Conservation (phyloP, 1,284 basidiomycete genomes). For the Tylopilus orsonianus region DNA sequence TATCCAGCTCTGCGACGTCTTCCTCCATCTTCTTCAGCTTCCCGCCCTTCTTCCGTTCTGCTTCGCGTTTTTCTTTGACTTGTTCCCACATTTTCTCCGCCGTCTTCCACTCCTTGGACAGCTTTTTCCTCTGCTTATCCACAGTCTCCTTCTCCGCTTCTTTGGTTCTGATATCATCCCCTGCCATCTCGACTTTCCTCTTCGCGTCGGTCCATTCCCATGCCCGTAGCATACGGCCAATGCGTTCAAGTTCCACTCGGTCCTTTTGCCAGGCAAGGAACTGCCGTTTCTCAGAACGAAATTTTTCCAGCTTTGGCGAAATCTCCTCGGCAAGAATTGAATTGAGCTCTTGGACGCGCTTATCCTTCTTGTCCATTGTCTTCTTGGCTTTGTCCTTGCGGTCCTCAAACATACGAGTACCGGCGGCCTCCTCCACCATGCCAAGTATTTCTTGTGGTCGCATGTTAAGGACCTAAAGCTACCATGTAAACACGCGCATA, state of each 20-base stretch:
- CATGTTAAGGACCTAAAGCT: constrained; percentile 86
- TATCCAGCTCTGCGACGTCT: constrained; percentile 76
- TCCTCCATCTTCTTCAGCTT: constrained; percentile 77
- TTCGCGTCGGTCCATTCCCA: constrained; percentile 81
- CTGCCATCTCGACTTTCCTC: constrained; percentile 46
- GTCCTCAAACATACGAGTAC: constrained; percentile 99
- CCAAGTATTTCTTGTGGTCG: constrained; percentile 96
- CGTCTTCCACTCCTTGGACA: constrained; percentile 45
- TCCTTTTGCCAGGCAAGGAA: constrained; percentile 93
- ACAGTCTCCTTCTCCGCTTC: constrained; percentile 44
- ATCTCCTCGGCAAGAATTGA: constrained; percentile 87
- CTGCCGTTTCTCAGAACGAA: constrained; percentile 87
- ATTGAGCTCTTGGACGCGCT: constrained; percentile 90
- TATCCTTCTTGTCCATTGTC: constrained; percentile 98
- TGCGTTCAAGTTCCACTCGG: constrained; percentile 85
- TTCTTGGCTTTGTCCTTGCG: constrained; percentile 96
- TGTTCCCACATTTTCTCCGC: constrained; percentile 59
- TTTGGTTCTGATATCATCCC: constrained; percentile 54
- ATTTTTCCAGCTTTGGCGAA: constrained; percentile 89
- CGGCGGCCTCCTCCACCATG: constrained; percentile 99
- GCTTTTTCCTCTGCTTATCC: constrained; percentile 53
- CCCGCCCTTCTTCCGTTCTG: constrained; percentile 70
- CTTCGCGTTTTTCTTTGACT: constrained; percentile 64
- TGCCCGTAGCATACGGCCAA: constrained; percentile 82
- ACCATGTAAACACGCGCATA: not conserved